Evolutionary conservation across 805 yeast species (phyloP), one percentile per base, ranked within the genome.

Genomic region (Grigorovia jiainica): DNA sequence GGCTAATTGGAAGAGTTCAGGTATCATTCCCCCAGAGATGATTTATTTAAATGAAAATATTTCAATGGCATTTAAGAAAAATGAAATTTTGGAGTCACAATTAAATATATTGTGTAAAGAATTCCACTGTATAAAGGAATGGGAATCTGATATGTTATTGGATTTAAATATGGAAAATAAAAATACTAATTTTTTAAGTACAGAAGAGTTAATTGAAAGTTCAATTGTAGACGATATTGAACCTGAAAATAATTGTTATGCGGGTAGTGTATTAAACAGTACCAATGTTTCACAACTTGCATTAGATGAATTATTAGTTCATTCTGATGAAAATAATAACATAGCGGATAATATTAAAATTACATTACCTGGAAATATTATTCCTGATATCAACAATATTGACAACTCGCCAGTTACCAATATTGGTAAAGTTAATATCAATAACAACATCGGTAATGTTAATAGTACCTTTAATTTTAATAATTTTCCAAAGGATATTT

Each of bases 161-260:
- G 79, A 77, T 32, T 58, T 79, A 24, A 54, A 65, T 29, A 57
- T 66, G 10, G 75, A 71, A 48, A 64, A 63, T 35, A 70, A 67
- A 44, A 63, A 60, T 40, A 58, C 65, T 31, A 57, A 67, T 34
- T 79, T 77, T 49, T 64, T 73, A 9, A 76, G 82, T 16, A 75
- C 75, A 34, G 78, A 72, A 40, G 84, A 79, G 50, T 68, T 78
- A 36, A 75, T 78, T 3, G 75, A 76, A 20, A 72, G 81, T 52
- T 76, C 82, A 46, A 67, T 75, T 10, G 73, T 72, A 52, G 79
- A 76, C 42, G 60, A 54, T 9, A 57, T 58, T 52, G 67, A 64
- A 46, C 66, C 67, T 13, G 53, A 50, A 33, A 42, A 21, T 13
- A 32, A 38, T 24, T 38, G 19, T 32, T 17, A 31, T 9, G 11